Base-by-base conservation (phyloP, 2,329 filamentous ascomycete species). In the Alternaria gaisen region DNA sequence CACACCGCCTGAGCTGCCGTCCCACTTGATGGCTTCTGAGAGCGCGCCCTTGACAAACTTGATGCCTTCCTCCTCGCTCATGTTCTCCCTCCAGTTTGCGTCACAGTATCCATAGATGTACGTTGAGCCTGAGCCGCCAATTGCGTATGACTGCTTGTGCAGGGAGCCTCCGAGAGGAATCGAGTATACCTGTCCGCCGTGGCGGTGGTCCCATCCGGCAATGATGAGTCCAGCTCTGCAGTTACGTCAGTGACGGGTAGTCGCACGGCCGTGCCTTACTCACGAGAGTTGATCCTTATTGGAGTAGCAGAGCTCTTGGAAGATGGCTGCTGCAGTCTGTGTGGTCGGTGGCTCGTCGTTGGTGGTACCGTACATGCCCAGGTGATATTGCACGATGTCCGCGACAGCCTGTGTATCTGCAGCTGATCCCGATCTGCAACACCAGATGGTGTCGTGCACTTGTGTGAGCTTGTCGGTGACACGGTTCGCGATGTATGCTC, bases 101-200 rank as follows among this genome's bases (percentile, higher is more conserved):
- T 99, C 94, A 79, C 94, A 98, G 86, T 97, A 98, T 72, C 95
- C 95, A 85, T 98, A 99, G 81, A 99, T 99, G 85, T 99, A 99
- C 64, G 95, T 98, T 72, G 94, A 98, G 42, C 95, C 95, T 20
- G 94, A 98, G 46, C 95, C 95, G 71, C 93, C 94, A 75, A 99
- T 99, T 43, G 95, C 89, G 77, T 97, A 99, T 18, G 94, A 80
- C 80, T 97, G 94, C 86, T 98, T 97, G 88, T 99, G 95, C 72
- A 99, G 88, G 52, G 95, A 98, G 58, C 95, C 95, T 72, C 95
- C 95, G 41, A 98, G 86, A 3, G 95, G 95, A 79, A 99, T 97
- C 74, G 92, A 95, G 84, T 97, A 99, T 66, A 99, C 94, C 80
- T 98, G 94, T 51, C 95, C 95, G 69, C 95, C 95, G 80, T 97